These are phyloP conservation scores for Arthonia radiata DNA, from an alignment of 495 filamentous ascomycete species.

Conservation along the genomic window DNA sequence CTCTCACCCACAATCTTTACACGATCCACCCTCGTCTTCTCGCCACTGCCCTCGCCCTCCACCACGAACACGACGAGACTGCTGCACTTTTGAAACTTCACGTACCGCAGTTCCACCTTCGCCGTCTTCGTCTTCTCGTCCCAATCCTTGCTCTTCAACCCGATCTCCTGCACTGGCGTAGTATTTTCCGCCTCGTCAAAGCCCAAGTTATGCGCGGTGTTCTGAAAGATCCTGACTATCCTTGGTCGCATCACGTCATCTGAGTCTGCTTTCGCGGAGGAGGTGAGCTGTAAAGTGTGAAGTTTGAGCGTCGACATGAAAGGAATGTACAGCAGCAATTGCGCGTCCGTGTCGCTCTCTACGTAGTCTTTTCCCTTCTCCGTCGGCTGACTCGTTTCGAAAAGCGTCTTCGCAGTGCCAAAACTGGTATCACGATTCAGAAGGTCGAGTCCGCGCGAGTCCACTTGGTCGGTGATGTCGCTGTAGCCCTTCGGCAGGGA, in stretches of 20 bases:
- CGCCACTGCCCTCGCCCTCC: conserved; percentile 62
- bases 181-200: conserved; percentile 91
- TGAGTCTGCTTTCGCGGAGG: conserved; percentile 29
- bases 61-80: conserved; percentile 73
- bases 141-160: conserved; percentile 56
- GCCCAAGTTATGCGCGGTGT: conserved; percentile 64
- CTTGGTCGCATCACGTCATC: conserved; percentile 64
- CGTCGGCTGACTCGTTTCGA: conserved; percentile 42
- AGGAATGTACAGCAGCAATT: conserved; percentile 81
- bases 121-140: conserved; percentile 64
- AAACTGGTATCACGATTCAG: conserved; percentile 56
- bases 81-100: conserved; percentile 88
- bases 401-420: conserved; percentile 44
- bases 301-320: conserved; percentile 78
- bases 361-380: conserved; percentile 42
- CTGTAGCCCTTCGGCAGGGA: conserved; percentile 53
- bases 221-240: conserved; percentile 61
- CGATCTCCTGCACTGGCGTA: conserved; percentile 47
- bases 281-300: conserved; percentile 76
- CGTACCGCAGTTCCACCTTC: conserved; percentile 61
- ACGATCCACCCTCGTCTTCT: conserved; percentile 70
- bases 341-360: conserved; percentile 98
- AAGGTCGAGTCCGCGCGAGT: conserved; percentile 57
- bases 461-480: conserved; percentile 62
- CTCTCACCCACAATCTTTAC: conserved; percentile 70